Base-by-base conservation (phyloP, 2,329 filamentous ascomycete genomes). In the Neonectria hederae region DNA sequence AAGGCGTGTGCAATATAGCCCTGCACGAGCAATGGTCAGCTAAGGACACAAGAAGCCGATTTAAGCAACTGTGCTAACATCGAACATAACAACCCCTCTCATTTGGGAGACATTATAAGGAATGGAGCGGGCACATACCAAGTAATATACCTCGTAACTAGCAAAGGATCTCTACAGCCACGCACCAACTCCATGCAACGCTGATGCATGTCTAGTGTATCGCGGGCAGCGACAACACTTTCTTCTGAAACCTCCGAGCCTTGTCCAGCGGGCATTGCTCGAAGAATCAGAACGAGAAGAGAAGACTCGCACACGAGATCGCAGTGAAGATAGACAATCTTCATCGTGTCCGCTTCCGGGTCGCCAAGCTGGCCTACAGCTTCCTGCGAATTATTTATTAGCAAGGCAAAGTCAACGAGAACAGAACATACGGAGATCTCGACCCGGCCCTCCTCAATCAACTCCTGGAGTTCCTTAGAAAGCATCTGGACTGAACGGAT, bases 241-340 rank as follows among this genome's bases (percentile, higher is more conserved):
- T 76, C 73, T 17, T 74, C 72, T 10, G 43, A 53, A 10, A 42
- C 38, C 10, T 42, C 38, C 1, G 14, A 9, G 13, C 48, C 19
- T 40, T 38, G 21, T 2, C 46, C 38, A 2, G 14, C 13, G 17
- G 64, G 57, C 3, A 72, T 48, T 0, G 77, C 77, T 21, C 76
- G 70, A 4, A 80, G 73, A 42, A 81, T 74, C 21, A 80, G 56
- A 3, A 74, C 71, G 8, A 80, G 73, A 0, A 78, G 62, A 0
- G 79, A 78, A n/a, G 73, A 72, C 21, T 79, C 71, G 21, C 76
- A 79, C 10, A 80, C 74, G 0, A 79, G 64, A 14, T 80, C 77
- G 10, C 68, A 75, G 38, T 75, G 73, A 8, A 76, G 69, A 66
- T 77, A 79, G 2, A 77, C 65, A 30, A 67, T 55, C 42, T 67